Evolutionary conservation across 768 basidiomycete species (phyloP).

Genomic region (Rhodotorula graminis): DNA sequence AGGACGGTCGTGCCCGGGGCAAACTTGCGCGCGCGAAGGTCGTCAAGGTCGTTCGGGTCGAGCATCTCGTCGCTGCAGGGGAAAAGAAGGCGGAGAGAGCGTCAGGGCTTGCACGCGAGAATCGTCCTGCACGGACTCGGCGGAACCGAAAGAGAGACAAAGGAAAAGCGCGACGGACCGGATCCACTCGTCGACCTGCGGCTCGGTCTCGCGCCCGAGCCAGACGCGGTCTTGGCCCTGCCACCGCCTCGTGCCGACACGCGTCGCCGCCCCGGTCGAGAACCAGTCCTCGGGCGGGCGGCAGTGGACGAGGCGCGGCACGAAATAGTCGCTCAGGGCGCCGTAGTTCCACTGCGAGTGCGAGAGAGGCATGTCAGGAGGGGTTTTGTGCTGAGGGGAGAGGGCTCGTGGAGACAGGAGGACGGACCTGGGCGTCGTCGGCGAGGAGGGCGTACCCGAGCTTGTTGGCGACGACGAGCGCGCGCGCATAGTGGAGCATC

Average conservation of each 20-base stretch:
- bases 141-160: background rate
- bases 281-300: constrained; percentile 34
- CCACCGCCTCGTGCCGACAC: constrained; percentile 23
- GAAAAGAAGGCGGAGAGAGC: too few relatives aligned
- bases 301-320: constrained; percentile 33
- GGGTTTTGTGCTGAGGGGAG: too few relatives aligned
- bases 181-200: constrained; percentile 26
- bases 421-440: constrained; percentile 15
- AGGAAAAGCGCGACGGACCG: background rate
- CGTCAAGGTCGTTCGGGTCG: constrained; percentile 12
- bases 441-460: constrained; percentile 37
- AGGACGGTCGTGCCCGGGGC: constrained; percentile 5
- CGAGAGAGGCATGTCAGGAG: too few relatives aligned
- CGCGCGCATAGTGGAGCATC: constrained; percentile 27
- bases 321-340: constrained; percentile 27
- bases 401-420: too few relatives aligned
- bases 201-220: constrained; percentile 8
- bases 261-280: background rate
- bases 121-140: too few relatives aligned
- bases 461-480: constrained; percentile 28
- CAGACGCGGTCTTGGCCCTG: constrained; percentile 27
- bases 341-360: constrained; percentile 27
- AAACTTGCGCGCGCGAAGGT: constrained; percentile 3
- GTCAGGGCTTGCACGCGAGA: background rate
- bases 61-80: constrained; percentile 28